Evolutionary conservation across 371 early-diverging fungal genomes (phyloP), one percentile per base, ranked within the genome.

Genomic region (Massospora cicadina): DNA sequence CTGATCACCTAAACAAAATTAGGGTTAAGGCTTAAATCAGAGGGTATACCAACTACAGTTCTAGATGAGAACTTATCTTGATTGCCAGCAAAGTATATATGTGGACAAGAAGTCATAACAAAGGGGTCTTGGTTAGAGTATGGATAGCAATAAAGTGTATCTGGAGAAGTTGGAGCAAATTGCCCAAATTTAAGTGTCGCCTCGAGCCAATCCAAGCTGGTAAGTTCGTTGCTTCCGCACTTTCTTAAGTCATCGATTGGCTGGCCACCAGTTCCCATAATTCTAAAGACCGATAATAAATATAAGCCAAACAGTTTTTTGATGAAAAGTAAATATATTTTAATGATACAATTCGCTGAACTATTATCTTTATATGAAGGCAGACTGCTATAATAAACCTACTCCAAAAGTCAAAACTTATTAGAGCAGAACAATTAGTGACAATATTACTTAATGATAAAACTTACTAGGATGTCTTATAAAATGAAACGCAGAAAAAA

Each of bases 141-240:
- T 13, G 97, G 97, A 69, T 90, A 89, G 67, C 87, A 86, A 85
- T 87, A 90, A 33, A 95, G 74, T 1, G 95, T 94, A 73, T 96
- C 97, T 0, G 97, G 97, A 0, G 90, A 85, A 10, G 92, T 84
- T 0, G 97, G 97, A 7, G 92, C 91, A 25, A 93, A 72, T 63
- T 92, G 91, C 24, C 85, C 75, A 90, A 93, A 92, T 23, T 68
- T 69, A 62, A 95, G 68, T 1, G 85, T 85, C 24, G 69, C 66
- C 28, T 78, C 82, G 1, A 90, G 87, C 75, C 93, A 72, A 31
- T 75, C 72, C 13, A 90, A 66, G n/a, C 83, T 76, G 63, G 83
- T 75, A 1, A 74, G 79, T 17, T 65, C 65, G 26, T 74, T 74
- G 0, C 75, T 68, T 68, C 88, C 92, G 17, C 43, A 43, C 68